A percentile compares a stretch with the other conserved stretches of the same genome.
Conservation (phyloP, 2,329 filamentous ascomycete species). For the Fusarium algeriense region DNA sequence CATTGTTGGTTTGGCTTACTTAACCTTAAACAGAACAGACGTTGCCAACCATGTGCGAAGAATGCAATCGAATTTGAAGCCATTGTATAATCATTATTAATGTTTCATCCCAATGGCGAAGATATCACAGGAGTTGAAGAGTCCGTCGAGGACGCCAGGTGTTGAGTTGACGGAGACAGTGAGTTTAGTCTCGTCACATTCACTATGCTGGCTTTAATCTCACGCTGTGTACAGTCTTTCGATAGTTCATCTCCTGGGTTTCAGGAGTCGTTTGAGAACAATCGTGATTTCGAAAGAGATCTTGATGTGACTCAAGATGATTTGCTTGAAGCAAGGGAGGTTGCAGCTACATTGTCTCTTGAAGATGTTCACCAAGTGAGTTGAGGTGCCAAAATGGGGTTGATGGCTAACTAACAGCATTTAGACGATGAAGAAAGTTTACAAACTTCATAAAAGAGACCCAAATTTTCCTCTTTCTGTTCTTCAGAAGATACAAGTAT, state of each 20-base stretch:
- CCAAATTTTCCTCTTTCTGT: conserved; percentile 55
- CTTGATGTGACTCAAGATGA: conserved; percentile 58
- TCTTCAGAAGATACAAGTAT: conserved; percentile 53
- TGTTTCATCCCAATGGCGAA: background rate
- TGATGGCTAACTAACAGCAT: background rate
- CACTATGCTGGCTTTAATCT: background rate
- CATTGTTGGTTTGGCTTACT: background rate
- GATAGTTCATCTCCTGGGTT: background rate
- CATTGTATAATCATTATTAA: background rate
- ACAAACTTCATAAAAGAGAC: conserved; percentile 52
- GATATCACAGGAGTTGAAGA: conserved; percentile 1
- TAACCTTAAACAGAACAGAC: background rate
- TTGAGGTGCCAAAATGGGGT: background rate
- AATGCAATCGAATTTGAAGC: background rate
- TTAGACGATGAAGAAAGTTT: conserved; percentile 52
- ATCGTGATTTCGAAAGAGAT: conserved; percentile 21
- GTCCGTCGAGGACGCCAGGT: background rate
- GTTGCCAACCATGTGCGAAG: background rate
- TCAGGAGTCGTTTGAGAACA: background rate
- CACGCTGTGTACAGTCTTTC: background rate
- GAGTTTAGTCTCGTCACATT: background rate
- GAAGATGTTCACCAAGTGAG: conserved; percentile 51
- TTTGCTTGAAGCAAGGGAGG: conserved; percentile 58
- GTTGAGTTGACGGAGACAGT: conserved; percentile 12
- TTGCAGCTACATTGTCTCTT: conserved; percentile 52